phyloP scores from a whole-genome alignment of 2,329 filamentous ascomycete species.

The Aureobasidium pullulans region DNA sequence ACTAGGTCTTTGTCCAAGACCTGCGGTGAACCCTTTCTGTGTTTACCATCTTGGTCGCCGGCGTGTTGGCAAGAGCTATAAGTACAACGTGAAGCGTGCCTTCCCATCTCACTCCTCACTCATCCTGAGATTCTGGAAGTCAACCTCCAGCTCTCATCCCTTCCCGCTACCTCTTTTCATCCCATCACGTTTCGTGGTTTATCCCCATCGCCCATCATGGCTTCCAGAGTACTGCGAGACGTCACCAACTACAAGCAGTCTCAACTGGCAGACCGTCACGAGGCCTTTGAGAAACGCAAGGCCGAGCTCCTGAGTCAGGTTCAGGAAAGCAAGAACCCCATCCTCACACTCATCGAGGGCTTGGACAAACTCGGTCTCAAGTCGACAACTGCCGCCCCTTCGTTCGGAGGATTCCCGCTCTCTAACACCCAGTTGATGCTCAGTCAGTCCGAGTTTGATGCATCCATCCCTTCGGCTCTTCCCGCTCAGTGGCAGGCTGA shows the following conservation, averaged over 20 bases:
- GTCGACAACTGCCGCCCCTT: neutral
- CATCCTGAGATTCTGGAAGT: neutral
- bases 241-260: constrained; percentile 16
- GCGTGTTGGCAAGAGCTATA: constrained; percentile 1
- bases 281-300: constrained; percentile 10
- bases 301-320: neutral
- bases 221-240: constrained; percentile 16
- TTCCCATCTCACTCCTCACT: neutral
- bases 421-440: constrained; percentile 13
- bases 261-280: constrained; percentile 6
- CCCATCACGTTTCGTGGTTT: neutral
- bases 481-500: constrained; percentile 16
- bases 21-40: neutral
- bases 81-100: neutral
- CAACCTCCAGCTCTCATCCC: constrained; percentile 3
- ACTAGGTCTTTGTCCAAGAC: neutral
- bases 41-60: constrained; percentile 1
- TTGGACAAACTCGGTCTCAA: constrained; percentile 15
- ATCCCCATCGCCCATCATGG: constrained; percentile 10
- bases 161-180: neutral
- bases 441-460: constrained; percentile 14
- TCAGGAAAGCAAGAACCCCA: neutral
- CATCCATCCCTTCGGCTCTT: constrained; percentile 14
- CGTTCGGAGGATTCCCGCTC: constrained; percentile 1
- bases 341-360: constrained; percentile 7